Percentiles rank a stretch among this genome's conserved stretches.
These are phyloP conservation scores for Sechiopsis laciniata DNA, from an alignment of 306 rosid species.

Conservation along the genomic window DNA sequence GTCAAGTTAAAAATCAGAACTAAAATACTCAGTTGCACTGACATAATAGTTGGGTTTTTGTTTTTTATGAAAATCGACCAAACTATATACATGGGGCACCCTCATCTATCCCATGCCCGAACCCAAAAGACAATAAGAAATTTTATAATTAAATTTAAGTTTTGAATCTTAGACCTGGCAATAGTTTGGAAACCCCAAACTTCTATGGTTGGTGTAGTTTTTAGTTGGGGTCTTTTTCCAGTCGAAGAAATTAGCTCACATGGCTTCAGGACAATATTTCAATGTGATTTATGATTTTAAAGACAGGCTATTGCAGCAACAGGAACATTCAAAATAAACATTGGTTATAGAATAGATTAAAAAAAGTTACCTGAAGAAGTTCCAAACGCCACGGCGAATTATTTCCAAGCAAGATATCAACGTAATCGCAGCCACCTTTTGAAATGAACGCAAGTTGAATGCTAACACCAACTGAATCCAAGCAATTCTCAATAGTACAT, in stretches of 20 bases:
- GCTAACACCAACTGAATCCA: conserved; percentile 52
- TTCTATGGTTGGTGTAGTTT: neutral
- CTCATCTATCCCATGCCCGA: too few relatives aligned
- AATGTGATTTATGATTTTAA: neutral
- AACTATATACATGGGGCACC: too few relatives aligned
- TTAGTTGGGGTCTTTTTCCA: neutral
- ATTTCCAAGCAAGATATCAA: conserved; percentile 50
- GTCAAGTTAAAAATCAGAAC: neutral
- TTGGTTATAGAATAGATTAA: neutral
- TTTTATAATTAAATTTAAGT: too few relatives aligned
- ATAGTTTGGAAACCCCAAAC: too few relatives aligned
- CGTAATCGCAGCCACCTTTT: conserved; percentile 31
- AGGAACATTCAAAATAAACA: neutral
- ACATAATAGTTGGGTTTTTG: neutral
- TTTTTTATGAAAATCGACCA: too few relatives aligned
- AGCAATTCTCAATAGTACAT: conserved; percentile 60
- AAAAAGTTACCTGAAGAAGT: conserved; percentile 48
- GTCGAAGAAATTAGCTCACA: neutral
- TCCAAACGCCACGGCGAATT: conserved; percentile 64
- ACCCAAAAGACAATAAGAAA: too few relatives aligned
- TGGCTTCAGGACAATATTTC: neutral
- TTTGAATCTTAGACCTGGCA: too few relatives aligned
- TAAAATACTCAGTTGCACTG: neutral
- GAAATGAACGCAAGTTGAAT: conserved; percentile 34
- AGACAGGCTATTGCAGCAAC: neutral